Base-by-base conservation (phyloP, 2,329 filamentous ascomycete species). In the Fusarium nurragi region DNA sequence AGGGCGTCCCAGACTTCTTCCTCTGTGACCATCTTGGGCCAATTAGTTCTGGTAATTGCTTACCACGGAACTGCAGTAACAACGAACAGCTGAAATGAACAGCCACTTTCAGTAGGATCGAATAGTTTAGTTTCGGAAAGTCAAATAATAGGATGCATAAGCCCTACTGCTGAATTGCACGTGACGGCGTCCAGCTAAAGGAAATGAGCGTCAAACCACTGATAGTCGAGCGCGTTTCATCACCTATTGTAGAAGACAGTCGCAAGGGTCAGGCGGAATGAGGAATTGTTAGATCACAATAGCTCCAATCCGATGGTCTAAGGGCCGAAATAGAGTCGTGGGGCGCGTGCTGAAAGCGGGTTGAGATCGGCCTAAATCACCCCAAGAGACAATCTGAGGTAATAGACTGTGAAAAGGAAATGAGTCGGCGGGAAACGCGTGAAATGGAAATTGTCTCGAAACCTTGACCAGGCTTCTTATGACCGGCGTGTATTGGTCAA, bases 1-100 rank as follows among this genome's bases (percentile, higher is more conserved):
- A 78, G 73, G 14, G 68, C 61, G 18, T 71, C 68, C 74, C 73
- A 76, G 40, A 67, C 68, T 30, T 72, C 69, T 34, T 71, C 69
- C 45, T 56, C 43, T 41, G 59, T 48, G 58, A 68, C 59, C 69
- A 72, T 71, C 38, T 34, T 50, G 60, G 54, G 39, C 58, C 51
- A 41, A 30, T 30, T 34, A 23, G 19, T 47, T 34, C 16, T 32
- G 38, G 14, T 14, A n/a, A 38, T n/a, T 38, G 22, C 32, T 38
- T 38, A 22, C 39, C 51, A 43, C 28, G 23, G 19, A 39, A 38
- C 8, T 21, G 21, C 39, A 21, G 16, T 44, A 40, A 38, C 25
- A 54, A n/a, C 10, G 21, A 54, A n/a, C 7, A 16, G 19, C n/a
- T 26, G 16, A 10, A 30, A 47, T 23, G 26, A 37, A 38, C 16